Evolutionary conservation across 108 stramenopile species (phyloP).

Genomic region (Poteriospumella lacustris): DNA sequence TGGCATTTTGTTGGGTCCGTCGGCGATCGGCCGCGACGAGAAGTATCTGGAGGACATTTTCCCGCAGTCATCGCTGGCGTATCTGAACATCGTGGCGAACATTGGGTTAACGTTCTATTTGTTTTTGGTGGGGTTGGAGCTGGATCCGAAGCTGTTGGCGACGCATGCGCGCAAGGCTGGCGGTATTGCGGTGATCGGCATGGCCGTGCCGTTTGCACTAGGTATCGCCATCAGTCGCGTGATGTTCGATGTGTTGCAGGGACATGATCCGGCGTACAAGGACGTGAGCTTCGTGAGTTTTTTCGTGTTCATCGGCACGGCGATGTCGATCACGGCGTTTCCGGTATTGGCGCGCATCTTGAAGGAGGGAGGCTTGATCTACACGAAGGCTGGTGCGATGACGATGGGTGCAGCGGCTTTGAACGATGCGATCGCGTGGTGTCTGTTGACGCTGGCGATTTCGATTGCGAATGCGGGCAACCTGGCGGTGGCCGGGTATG

Average conservation of each 20-base stretch:
- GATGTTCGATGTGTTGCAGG: constrained; percentile 20
- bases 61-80: constrained; percentile 30
- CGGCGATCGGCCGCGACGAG: constrained; percentile 33
- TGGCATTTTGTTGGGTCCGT: constrained; percentile 39
- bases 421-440: constrained; percentile 44
- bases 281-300: neutral
- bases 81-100: constrained; percentile 33
- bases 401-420: constrained; percentile 35
- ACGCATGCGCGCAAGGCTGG: constrained; percentile 34
- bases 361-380: constrained; percentile 35
- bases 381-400: constrained; percentile 41
- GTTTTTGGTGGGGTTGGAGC: constrained; percentile 41
- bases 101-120: constrained; percentile 40
- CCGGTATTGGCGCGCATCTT: constrained; percentile 42
- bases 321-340: constrained; percentile 45
- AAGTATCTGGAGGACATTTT: constrained; percentile 34
- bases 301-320: constrained; percentile 38
- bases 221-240: constrained; percentile 13
- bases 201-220: constrained; percentile 31
- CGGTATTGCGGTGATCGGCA: constrained; percentile 36
- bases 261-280: constrained; percentile 3
- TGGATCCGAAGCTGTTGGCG: constrained; percentile 29
- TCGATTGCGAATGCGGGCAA: constrained; percentile 38
- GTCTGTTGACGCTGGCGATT: constrained; percentile 35
- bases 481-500: constrained; percentile 31